Evolutionary conservation across 176 grass and related monocot genomes (phyloP).

Genomic region (Juncus inflexus): DNA sequence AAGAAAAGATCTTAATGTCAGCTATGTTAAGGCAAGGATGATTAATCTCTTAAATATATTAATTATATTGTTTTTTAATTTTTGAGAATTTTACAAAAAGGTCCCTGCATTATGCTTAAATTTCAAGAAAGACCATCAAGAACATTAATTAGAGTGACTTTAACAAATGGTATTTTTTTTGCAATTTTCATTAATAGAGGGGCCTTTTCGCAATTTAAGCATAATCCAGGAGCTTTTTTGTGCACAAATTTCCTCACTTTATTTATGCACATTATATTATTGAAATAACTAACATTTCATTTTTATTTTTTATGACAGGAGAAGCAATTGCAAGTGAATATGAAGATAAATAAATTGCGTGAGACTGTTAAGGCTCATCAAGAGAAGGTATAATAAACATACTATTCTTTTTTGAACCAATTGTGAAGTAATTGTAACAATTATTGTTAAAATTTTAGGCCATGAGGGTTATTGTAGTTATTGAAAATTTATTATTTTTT

Average conservation of each 20-base stretch:
- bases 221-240: background rate
- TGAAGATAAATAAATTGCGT: conserved; percentile 88
- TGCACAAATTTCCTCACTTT: background rate
- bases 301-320: conserved; percentile 46
- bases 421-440: background rate
- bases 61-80: background rate
- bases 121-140: too few relatives aligned
- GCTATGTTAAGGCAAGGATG: conserved; percentile 85
- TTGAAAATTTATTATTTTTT: conserved; percentile 7
- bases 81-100: too few relatives aligned
- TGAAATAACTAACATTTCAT: conserved; percentile 20
- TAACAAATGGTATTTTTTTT: background rate
- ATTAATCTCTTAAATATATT: background rate
- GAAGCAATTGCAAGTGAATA: conserved; percentile 93
- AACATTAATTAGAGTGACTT: too few relatives aligned
- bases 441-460: background rate
- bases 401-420: background rate
- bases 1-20: conserved; percentile 90
- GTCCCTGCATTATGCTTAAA: too few relatives aligned
- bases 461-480: background rate
- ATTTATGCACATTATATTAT: background rate
- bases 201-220: too few relatives aligned
- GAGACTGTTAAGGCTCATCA: conserved; percentile 88
- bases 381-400: conserved; percentile 58
- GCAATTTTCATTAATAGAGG: too few relatives aligned